Base-by-base conservation (phyloP, 306 rosid species). In the Rosa rugosa region DNA sequence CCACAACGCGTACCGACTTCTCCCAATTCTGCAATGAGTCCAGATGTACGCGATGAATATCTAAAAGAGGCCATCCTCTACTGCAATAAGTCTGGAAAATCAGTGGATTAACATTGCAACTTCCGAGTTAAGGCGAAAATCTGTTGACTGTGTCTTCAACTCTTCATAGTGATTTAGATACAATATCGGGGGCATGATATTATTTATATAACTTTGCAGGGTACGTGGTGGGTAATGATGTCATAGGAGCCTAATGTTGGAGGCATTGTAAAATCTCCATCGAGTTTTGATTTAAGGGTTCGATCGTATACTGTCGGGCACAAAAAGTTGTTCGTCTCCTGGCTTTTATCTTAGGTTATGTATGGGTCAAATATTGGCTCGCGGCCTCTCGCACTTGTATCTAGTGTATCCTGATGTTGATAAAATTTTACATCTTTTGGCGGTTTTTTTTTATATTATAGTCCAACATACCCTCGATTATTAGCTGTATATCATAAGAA, bases 61-160 rank as follows among this genome's bases (percentile, higher is more conserved):
- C 44, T 81, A 4, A 76, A 59, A 25, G 84, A 59, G 5, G 77
- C 47, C 36, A 73, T 81, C 23, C 27, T 59, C 45, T 69, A 81
- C 71, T 81, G 84, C 80, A 81, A 69, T 64, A 17, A 51, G 38
- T 44, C 80, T 47, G 20, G 40, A 36, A 16, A 53, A 36, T 2
- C 60, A 57, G 46, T 36, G 53, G 14, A 62, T 3, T 62, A 71
- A 47, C n/a, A 64, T 2, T 65, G 42, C 70, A 65, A 17, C 12
- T 66, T 66, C 71, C 6, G 34, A 17, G 22, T 31, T 71, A 14
- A 40, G 65, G 36, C 10, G 16, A 23, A 23, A 3, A 59, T 4
- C 2, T 44, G 38, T 44, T 69, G 7, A 42, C 4, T 31, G 3
- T 25, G 22, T 31, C 36, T 31, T 31, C 3, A 31, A 31, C 36